Percentiles rank a stretch among this genome's conserved stretches.
Conservation (phyloP, 768 basidiomycete genomes). For the Leccinum broughii region DNA sequence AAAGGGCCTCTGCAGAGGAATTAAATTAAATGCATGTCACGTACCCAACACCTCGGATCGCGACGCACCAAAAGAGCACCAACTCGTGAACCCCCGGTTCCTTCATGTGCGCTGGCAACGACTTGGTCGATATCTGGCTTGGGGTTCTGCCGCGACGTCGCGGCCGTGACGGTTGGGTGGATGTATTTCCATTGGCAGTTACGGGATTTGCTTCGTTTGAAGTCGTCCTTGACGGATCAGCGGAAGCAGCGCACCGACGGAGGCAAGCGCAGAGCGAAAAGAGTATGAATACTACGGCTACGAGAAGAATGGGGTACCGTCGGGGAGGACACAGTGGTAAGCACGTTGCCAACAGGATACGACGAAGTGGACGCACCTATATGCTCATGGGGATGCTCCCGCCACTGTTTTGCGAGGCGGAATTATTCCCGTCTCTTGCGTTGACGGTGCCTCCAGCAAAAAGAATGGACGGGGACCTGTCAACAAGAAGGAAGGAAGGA, state of each 20-base stretch:
- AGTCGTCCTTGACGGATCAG: neutral
- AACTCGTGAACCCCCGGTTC: slow-evolving; percentile 83
- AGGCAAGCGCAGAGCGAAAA: slow-evolving; percentile 23
- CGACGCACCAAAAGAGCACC: slow-evolving; percentile 56
- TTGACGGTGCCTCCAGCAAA: neutral
- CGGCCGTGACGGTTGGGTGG: neutral
- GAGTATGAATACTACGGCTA: slow-evolving; percentile 23
- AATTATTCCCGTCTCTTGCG: neutral
- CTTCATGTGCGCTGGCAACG: slow-evolving; percentile 77
- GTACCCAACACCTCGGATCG: neutral
- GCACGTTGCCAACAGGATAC: neutral
- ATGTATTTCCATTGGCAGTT: slow-evolving; percentile 13
- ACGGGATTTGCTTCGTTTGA: neutral
- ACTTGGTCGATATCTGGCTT: slow-evolving; percentile 78
- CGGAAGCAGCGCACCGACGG: slow-evolving; percentile 17
- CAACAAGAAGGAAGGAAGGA: neutral
- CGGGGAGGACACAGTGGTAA: neutral
- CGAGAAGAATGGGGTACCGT: slow-evolving; percentile 26
- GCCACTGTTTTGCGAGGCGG: neutral
- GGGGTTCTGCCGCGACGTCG: slow-evolving; percentile 57
- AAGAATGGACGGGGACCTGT: neutral
- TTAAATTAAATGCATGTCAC: neutral
- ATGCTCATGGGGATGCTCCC: slow-evolving; percentile 19
- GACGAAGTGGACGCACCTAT: slow-evolving; percentile 23
- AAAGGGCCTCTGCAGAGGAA: slow-evolving; percentile 24